Evolutionary conservation across 768 basidiomycete species (phyloP).

Genomic region (Coprinopsis sp.): DNA sequence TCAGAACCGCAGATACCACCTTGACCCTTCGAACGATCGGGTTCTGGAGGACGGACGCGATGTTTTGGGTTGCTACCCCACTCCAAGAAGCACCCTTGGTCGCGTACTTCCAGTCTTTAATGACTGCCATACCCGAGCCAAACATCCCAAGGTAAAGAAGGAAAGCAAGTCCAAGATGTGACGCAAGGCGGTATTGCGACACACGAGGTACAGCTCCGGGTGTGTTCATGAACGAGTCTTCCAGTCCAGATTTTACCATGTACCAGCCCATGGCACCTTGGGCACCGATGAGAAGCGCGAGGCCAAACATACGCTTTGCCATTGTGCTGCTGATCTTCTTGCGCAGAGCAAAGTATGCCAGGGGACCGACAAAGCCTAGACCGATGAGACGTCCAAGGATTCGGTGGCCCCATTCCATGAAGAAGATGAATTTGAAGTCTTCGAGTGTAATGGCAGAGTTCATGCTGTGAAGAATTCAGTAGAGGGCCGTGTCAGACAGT

Average conservation of each 20-base stretch:
- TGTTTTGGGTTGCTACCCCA: slow-evolving; percentile 38
- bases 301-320: slow-evolving; percentile 58
- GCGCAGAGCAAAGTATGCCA: slow-evolving; percentile 72
- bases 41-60: slow-evolving; percentile 47
- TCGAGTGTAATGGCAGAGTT: slow-evolving; percentile 84
- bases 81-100: slow-evolving; percentile 53
- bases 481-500: neutral
- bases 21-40: slow-evolving; percentile 57
- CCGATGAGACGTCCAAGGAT: slow-evolving; percentile 87
- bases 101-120: slow-evolving; percentile 80
- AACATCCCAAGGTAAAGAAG: slow-evolving; percentile 94
- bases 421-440: slow-evolving; percentile 95
- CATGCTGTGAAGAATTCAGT: slow-evolving; percentile 44
- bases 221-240: slow-evolving; percentile 72
- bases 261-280: slow-evolving; percentile 98
- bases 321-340: slow-evolving; percentile 64
- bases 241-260: slow-evolving; percentile 97
- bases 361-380: slow-evolving; percentile 76
- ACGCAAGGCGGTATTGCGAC: slow-evolving; percentile 93
- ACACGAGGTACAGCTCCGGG: slow-evolving; percentile 90
- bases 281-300: slow-evolving; percentile 80
- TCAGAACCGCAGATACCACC: slow-evolving; percentile 53
- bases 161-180: slow-evolving; percentile 90
- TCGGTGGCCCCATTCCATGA: slow-evolving; percentile 98
- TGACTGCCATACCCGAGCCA: slow-evolving; percentile 64